Conservation (phyloP, 2,329 filamentous ascomycete species). For the Niveomyces coronatus region DNA sequence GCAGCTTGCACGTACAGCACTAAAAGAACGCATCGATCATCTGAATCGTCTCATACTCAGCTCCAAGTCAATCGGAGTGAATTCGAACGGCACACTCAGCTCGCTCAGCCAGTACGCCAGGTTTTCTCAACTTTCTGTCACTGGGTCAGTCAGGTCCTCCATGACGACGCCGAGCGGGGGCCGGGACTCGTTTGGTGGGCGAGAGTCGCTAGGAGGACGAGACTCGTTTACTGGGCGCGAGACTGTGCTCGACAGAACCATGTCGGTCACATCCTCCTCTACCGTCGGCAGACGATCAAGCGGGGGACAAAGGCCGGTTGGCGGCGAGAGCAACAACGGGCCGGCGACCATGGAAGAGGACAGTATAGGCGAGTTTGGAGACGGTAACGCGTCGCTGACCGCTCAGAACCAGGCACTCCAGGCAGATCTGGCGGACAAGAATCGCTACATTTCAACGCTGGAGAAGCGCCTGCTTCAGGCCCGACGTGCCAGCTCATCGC, state of each 20-base stretch:
- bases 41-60: constrained; percentile 89
- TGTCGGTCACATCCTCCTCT: constrained; percentile 56
- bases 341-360: constrained; percentile 50
- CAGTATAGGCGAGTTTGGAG: constrained; percentile 69
- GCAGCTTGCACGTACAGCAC: constrained; percentile 87
- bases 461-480: constrained; percentile 90
- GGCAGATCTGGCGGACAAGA: constrained; percentile 93
- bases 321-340: constrained; percentile 29
- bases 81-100: constrained; percentile 62
- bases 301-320: constrained; percentile 30
- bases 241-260: constrained; percentile 50
- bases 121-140: constrained; percentile 46
- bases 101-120: constrained; percentile 53
- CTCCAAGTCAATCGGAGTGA: constrained; percentile 92
- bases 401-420: constrained; percentile 89
- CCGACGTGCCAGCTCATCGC: constrained; percentile 77
- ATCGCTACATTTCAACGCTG: constrained; percentile 86
- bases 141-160: constrained; percentile 57
- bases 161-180: constrained; percentile 49
- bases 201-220: constrained; percentile 4
- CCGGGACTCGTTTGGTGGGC: constrained; percentile 6
- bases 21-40: constrained; percentile 97
- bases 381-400: constrained; percentile 70
- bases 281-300: constrained; percentile 47
- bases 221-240: constrained; percentile 4